Percentiles rank a stretch among this genome's conserved stretches.
Conservation (phyloP, 805 yeast species). For the Saccharomyces paradoxus region DNA sequence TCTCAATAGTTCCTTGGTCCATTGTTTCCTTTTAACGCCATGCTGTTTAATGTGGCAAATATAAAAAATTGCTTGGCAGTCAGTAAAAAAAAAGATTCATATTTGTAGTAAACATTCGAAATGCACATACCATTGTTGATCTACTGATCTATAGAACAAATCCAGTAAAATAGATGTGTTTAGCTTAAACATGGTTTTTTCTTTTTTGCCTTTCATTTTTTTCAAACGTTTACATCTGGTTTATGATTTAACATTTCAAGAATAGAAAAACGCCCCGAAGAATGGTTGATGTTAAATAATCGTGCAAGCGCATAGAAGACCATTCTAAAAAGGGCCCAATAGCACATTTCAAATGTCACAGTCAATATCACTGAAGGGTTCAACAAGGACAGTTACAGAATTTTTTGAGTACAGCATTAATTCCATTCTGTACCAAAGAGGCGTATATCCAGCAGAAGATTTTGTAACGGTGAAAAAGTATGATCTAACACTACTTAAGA, state of each 20-base stretch:
- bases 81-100: neutral
- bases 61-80: neutral
- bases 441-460: slow-evolving; percentile 82
- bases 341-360: slow-evolving; percentile 7
- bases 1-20: slow-evolving; percentile 47
- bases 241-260: neutral
- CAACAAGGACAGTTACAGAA: slow-evolving; percentile 71
- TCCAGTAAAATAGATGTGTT: neutral
- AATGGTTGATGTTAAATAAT: neutral
- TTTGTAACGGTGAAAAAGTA: slow-evolving; percentile 71
- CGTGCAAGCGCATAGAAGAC: neutral
- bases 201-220: slow-evolving; percentile 12
- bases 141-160: neutral
- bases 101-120: neutral
- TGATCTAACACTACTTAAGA: slow-evolving; percentile 64
- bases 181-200: neutral
- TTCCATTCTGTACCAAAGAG: slow-evolving; percentile 78
- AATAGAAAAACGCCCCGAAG: neutral
- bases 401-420: slow-evolving; percentile 77
- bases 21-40: slow-evolving; percentile 54
- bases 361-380: slow-evolving; percentile 54
- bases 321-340: neutral
- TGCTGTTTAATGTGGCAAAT: slow-evolving; percentile 41
- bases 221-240: neutral
- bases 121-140: neutral